Conservation (phyloP, 148 eudicot genomes). For the Rhododendron molle region DNA sequence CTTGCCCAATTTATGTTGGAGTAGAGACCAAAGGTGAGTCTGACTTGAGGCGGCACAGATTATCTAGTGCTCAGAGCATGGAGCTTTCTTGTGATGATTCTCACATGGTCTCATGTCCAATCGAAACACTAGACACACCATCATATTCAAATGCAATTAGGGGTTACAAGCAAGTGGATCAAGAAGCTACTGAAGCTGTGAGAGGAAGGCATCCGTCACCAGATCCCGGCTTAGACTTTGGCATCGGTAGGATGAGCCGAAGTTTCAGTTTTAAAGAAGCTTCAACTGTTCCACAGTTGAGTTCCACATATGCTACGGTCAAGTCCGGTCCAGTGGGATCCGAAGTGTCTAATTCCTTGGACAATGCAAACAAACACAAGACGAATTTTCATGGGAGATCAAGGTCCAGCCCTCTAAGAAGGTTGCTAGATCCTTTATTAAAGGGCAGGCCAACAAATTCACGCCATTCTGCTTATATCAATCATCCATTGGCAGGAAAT, state of each 20-base stretch:
- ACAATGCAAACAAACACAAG: conserved; percentile 14
- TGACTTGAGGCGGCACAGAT: conserved; percentile 30
- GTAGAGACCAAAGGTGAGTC: conserved; percentile 29
- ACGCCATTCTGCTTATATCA: conserved; percentile 14
- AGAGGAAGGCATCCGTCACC: conserved; percentile 41
- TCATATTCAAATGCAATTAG: conserved; percentile 3
- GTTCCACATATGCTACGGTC: conserved; percentile 24
- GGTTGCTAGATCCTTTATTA: conserved; percentile 56
- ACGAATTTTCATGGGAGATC: conserved; percentile 23
- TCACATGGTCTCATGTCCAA: background rate
- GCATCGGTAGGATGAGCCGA: conserved; percentile 50
- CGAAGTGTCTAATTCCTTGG: conserved; percentile 22
- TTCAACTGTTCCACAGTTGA: conserved; percentile 33
- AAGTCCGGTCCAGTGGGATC: conserved; percentile 56
- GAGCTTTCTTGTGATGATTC: conserved; percentile 17
- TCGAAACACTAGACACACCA: conserved; percentile 9
- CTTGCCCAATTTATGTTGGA: conserved; percentile 37
- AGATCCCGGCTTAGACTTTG: conserved; percentile 45
- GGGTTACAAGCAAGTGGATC: conserved; percentile 16
- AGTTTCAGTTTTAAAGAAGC: conserved; percentile 71
- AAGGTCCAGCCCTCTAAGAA: conserved; percentile 61
- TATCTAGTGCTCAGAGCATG: conserved; percentile 27
- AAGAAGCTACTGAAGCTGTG: conserved; percentile 15
- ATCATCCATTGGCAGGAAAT: conserved; percentile 22
- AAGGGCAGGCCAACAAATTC: conserved; percentile 36